phyloP scores from a whole-genome alignment of 2,329 filamentous ascomycete genomes.

The Epichloe aotearoae region DNA sequence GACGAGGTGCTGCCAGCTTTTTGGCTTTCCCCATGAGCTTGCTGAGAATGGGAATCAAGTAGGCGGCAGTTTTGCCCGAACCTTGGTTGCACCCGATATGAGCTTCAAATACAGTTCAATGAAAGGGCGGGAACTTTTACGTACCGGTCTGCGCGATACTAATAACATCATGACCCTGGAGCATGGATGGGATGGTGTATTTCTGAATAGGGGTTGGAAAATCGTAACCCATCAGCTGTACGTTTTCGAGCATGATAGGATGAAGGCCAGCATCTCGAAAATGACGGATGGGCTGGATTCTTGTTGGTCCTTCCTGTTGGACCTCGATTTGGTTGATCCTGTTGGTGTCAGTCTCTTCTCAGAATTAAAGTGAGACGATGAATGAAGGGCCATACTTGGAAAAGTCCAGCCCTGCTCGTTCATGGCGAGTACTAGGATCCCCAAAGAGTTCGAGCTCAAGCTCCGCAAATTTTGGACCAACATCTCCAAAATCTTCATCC shows the following conservation, averaged over 20 bases:
- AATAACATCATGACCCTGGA: conserved; percentile 67
- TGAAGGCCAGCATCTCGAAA: conserved; percentile 76
- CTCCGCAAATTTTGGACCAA: conserved; percentile 56
- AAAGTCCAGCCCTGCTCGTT: conserved; percentile 47
- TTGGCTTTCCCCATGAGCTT: conserved; percentile 93
- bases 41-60: conserved; percentile 77
- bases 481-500: conserved; percentile 73
- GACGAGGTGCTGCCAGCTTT: conserved; percentile 67
- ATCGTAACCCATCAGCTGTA: conserved; percentile 57
- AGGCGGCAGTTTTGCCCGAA: conserved; percentile 92
- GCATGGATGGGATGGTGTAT: conserved; percentile 69
- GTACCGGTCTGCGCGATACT: conserved; percentile 86
- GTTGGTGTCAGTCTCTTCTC: neutral
- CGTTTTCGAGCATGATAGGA: conserved; percentile 67
- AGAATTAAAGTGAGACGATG: neutral
- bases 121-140: conserved; percentile 13
- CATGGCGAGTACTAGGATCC: conserved; percentile 32
- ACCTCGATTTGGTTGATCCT: conserved; percentile 45
- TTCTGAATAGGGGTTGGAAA: conserved; percentile 76
- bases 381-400: conserved; percentile 34
- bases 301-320: conserved; percentile 40
- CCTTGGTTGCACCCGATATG: conserved; percentile 35
- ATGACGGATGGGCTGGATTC: conserved; percentile 35
- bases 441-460: conserved; percentile 71
- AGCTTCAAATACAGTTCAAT: neutral